Conservation (phyloP, 73 alveolate species). For the Halteria grandinella region DNA sequence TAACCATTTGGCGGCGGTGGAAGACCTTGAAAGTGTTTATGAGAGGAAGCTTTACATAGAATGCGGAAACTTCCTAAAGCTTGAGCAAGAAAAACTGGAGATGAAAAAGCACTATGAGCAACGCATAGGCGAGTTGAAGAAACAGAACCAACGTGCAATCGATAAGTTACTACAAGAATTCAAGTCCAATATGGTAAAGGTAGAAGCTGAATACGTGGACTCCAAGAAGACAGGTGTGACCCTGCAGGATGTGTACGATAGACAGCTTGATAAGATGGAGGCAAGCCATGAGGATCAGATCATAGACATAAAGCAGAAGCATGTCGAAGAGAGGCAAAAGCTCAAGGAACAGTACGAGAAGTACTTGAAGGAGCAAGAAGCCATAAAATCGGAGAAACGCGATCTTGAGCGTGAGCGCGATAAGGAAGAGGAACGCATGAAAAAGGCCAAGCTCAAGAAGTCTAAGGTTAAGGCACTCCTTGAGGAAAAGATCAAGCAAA, state of each 20-base stretch:
- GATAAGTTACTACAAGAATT: conserved; percentile 69
- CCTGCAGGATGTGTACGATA: conserved; percentile 77
- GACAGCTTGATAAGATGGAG: conserved; percentile 78
- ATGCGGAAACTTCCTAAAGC: conserved; percentile 71
- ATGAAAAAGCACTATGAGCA: conserved; percentile 76
- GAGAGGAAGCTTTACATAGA: conserved; percentile 86
- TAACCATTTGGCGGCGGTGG: conserved; percentile 80
- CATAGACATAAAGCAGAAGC: conserved; percentile 62
- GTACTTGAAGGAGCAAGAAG: conserved; percentile 39
- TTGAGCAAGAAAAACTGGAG: conserved; percentile 85
- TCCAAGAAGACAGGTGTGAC: conserved; percentile 77
- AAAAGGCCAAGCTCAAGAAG: conserved; percentile 49
- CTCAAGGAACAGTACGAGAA: conserved; percentile 16
- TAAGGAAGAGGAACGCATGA: conserved; percentile 59
- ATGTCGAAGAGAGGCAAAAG: conserved; percentile 40
- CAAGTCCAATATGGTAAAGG: conserved; percentile 65
- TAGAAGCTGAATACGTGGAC: conserved; percentile 74
- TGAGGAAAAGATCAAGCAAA: conserved; percentile 76
- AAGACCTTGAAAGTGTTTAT: conserved; percentile 80
- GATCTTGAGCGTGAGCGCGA: conserved; percentile 52
- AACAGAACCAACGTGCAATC: conserved; percentile 70
- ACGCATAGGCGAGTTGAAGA: conserved; percentile 68
- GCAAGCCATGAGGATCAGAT: conserved; percentile 86
- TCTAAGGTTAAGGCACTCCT: conserved; percentile 67
- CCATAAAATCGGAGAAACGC: conserved; percentile 51